Evolutionary conservation across 2,329 filamentous ascomycete species (phyloP).

Genomic region (Cercospora zeae-maydis): DNA sequence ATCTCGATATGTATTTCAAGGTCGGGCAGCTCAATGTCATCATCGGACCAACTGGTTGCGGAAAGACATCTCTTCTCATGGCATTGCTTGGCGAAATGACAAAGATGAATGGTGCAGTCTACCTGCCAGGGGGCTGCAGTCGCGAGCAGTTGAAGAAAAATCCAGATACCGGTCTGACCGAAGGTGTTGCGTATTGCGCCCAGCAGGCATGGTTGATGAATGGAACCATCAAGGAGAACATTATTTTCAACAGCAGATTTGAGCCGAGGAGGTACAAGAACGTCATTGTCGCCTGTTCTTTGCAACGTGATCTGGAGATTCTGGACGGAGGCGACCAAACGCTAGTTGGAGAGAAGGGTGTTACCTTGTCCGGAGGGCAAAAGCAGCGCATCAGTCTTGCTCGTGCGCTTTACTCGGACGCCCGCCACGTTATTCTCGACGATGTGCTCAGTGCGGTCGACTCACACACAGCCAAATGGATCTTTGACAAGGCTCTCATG

Average conservation of each 20-base stretch:
- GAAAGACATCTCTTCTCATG: constrained; percentile 95
- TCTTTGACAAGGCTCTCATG: constrained; percentile 87
- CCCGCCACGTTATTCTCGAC: constrained; percentile 83
- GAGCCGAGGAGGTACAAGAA: constrained; percentile 80
- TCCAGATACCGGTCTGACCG: constrained; percentile 78
- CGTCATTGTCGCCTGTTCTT: constrained; percentile 84
- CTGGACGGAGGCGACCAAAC: constrained; percentile 91
- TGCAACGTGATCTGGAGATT: constrained; percentile 88
- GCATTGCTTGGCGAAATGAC: constrained; percentile 96
- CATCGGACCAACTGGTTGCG: constrained; percentile 86
- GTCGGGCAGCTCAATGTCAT: constrained; percentile 89
- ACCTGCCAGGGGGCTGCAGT: constrained; percentile 78
- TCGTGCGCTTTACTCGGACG: constrained; percentile 94
- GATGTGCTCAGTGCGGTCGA: constrained; percentile 96
- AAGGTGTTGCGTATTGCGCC: constrained; percentile 93
- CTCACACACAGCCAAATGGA: constrained; percentile 96
- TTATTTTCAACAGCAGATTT: constrained; percentile 78
- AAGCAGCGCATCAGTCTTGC: constrained; percentile 96
- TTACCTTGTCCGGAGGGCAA: constrained; percentile 92
- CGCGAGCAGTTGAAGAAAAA: constrained; percentile 80
- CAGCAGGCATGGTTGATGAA: constrained; percentile 98
- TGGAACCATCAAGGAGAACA: constrained; percentile 92
- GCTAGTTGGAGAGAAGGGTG: constrained; percentile 93
- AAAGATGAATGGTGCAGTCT: constrained; percentile 72
- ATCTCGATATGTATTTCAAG: constrained; percentile 76